Base-by-base conservation (phyloP, 768 basidiomycete species). In the Hebeloma cylindrosporum region DNA sequence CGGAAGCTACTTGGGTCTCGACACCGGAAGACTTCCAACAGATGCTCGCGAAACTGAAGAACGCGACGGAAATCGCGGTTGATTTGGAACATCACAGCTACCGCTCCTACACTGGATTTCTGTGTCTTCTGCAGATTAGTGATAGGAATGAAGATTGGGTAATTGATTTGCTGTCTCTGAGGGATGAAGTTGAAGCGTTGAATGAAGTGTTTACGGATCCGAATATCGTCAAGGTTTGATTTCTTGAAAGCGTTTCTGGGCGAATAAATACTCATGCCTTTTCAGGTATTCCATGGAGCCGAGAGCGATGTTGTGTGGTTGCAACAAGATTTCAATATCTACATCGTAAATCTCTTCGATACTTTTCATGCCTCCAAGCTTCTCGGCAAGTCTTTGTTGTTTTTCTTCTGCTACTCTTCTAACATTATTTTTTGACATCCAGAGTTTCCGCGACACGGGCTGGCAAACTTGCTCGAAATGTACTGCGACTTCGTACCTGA, bases 41-140 rank as follows among this genome's bases (percentile, higher is more conserved):
- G 23, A 83, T 96, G 79, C 70, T 94, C 3, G 74, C 73, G 9
- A 74, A 78, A 45, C 74, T 98, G n/a, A 76, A 77, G 20, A 59
- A 62, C 4, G 76, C 73, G n/a, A 67, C 66, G 18, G 93, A 95
- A 63, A 82, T 98, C 41, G 95, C 96, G 0, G 76, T 99, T 18
- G 96, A 99, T 66, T 70, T 99, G 21, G 95, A 99, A 66, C 88
- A 97, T 60, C 93, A 98, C 71, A 85, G 79, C 50, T 89, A 87
- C 56, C 77, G 93, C 27, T 82, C 85, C 3, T 97, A 87, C 61
- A 63, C 66, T 8, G 95, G 96, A 2, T 92, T 97, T 57, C 74
- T 96, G 18, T 96, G 93, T 59, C 69, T 99, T 43, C 95, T 97
- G 83, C 93, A 95, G 62, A 77, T 94, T 48, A 88, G 88, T 54